These are phyloP conservation scores for Clohesyomyces aquaticus DNA, from an alignment of 495 filamentous ascomycete genomes.

Conservation along the genomic window DNA sequence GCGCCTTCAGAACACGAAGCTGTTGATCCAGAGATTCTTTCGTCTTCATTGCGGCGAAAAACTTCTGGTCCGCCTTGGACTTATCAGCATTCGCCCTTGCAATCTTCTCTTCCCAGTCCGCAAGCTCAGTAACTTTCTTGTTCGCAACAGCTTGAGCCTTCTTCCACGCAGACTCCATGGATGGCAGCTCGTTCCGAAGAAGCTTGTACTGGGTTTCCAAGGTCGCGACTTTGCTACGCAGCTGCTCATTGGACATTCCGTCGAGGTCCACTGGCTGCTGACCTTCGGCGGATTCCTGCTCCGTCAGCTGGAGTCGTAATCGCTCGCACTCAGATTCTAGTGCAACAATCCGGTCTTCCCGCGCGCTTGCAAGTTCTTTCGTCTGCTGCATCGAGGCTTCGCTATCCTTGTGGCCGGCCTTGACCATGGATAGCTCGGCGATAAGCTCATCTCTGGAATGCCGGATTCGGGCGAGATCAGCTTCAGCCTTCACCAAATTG, in stretches of 20 bases:
- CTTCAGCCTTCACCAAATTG: slow-evolving; percentile 78
- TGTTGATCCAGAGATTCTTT: slow-evolving; percentile 81
- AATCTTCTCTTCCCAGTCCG: slow-evolving; percentile 76
- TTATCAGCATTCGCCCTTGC: slow-evolving; percentile 80
- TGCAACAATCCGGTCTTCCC: slow-evolving; percentile 72
- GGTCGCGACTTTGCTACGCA: slow-evolving; percentile 70
- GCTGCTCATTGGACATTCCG: slow-evolving; percentile 64
- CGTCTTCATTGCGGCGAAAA: slow-evolving; percentile 90
- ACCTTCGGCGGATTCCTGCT: slow-evolving; percentile 43
- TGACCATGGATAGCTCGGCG: slow-evolving; percentile 79
- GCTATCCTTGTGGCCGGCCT: slow-evolving; percentile 76
- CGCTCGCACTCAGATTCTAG: slow-evolving; percentile 82
- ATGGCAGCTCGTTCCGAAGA: slow-evolving; percentile 82
- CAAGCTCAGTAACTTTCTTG: slow-evolving; percentile 79
- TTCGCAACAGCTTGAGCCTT: slow-evolving; percentile 80
- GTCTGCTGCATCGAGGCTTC: slow-evolving; percentile 66
- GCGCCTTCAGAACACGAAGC: slow-evolving; percentile 72
- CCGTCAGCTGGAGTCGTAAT: slow-evolving; percentile 59
- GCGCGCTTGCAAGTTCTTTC: slow-evolving; percentile 75
- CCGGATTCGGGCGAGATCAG: slow-evolving; percentile 82
- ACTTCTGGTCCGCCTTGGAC: slow-evolving; percentile 95
- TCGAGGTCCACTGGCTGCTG: slow-evolving; percentile 45
- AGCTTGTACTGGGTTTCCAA: slow-evolving; percentile 78
- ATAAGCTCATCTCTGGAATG: slow-evolving; percentile 79
- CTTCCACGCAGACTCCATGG: slow-evolving; percentile 84